phyloP scores from a whole-genome alignment of 371 early-diverging fungal genomes.

The Mucor indicus region DNA sequence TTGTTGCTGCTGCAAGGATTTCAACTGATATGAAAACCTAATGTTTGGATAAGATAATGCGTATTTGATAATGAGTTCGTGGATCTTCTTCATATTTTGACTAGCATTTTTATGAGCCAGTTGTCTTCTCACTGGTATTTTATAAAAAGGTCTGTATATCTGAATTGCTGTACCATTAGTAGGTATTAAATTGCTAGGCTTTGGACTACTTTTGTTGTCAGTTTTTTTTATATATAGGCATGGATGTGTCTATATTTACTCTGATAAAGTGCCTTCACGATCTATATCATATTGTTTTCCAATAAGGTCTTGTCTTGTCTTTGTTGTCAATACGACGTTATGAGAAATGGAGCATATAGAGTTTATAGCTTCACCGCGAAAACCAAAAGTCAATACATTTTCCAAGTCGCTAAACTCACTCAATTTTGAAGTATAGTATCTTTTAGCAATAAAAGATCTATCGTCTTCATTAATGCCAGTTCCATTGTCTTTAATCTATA shows the following conservation, averaged over 20 bases:
- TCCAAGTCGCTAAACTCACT: slow-evolving; percentile 54
- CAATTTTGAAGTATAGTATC: slow-evolving; percentile 77
- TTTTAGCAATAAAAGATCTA: slow-evolving; percentile 35
- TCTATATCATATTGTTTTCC: slow-evolving; percentile 35
- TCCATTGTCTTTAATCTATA: slow-evolving; percentile 59
- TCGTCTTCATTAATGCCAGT: slow-evolving; percentile 51
- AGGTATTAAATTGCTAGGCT: slow-evolving; percentile 1
- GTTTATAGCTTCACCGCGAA: slow-evolving; percentile 62
- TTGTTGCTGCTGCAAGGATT: slow-evolving; percentile 2
- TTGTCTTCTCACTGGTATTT: slow-evolving; percentile 48
- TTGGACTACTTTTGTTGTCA: slow-evolving; percentile 3
- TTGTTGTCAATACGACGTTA: slow-evolving; percentile 31
- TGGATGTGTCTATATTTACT: slow-evolving; percentile 14
- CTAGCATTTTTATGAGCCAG: slow-evolving; percentile 21
- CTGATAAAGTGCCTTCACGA: slow-evolving; percentile 20
- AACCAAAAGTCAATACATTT: slow-evolving; percentile 61
- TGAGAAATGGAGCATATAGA: slow-evolving; percentile 49
- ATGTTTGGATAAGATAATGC: slow-evolving; percentile 30
- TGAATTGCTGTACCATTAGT: slow-evolving; percentile 33
- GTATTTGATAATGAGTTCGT: slow-evolving; percentile 27
- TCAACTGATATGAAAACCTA: slow-evolving; percentile 22
- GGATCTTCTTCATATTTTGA: slow-evolving; percentile 15
- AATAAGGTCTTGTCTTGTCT: slow-evolving; percentile 24
- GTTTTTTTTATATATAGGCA: neutral
- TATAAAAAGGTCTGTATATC: slow-evolving; percentile 35